phyloP scores from a whole-genome alignment of 306 rosid genomes.

The Erythrophleum fordii region DNA sequence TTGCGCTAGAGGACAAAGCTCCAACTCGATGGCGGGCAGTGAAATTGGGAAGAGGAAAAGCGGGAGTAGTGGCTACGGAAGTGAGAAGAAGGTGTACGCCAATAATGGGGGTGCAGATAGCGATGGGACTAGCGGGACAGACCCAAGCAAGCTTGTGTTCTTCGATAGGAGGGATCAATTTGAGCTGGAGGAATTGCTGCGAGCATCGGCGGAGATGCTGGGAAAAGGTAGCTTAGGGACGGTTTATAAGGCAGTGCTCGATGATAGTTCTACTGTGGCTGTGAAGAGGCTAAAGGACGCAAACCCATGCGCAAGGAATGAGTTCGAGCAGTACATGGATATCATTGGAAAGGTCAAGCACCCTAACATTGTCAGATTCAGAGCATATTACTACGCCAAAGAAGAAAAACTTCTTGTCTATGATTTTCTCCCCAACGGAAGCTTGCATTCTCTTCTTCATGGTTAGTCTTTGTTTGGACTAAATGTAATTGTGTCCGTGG shows the following conservation, averaged over 20 bases:
- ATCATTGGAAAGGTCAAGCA: constrained; percentile 84
- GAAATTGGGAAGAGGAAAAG: constrained; percentile 80
- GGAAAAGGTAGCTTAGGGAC: constrained; percentile 98
- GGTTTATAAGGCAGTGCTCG: constrained; percentile 86
- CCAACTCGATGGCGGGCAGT: constrained; percentile 62
- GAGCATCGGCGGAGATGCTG: constrained; percentile 97
- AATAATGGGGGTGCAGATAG: constrained; percentile 67
- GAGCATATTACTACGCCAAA: constrained; percentile 91
- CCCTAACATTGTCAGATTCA: constrained; percentile 73
- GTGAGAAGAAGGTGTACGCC: constrained; percentile 77
- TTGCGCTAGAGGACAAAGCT: constrained; percentile 61
- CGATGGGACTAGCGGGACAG: constrained; percentile 78
- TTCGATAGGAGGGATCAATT: constrained; percentile 78
- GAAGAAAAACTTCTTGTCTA: constrained; percentile 96
- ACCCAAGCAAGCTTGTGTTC: constrained; percentile 77
- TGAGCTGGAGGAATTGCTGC: constrained; percentile 92
- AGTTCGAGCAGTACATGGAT: constrained; percentile 95
- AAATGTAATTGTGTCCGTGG: not conserved
- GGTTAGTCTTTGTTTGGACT: constrained; percentile 45
- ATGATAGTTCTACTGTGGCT: constrained; percentile 80
- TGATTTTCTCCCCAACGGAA: constrained; percentile 92
- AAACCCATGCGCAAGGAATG: constrained; percentile 79
- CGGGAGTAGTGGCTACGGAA: constrained; percentile 64
- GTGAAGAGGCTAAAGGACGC: constrained; percentile 93
- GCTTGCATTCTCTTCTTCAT: constrained; percentile 91